These are phyloP conservation scores for Fusarium illudens DNA, from an alignment of 2,329 filamentous ascomycete species.

Conservation along the genomic window DNA sequence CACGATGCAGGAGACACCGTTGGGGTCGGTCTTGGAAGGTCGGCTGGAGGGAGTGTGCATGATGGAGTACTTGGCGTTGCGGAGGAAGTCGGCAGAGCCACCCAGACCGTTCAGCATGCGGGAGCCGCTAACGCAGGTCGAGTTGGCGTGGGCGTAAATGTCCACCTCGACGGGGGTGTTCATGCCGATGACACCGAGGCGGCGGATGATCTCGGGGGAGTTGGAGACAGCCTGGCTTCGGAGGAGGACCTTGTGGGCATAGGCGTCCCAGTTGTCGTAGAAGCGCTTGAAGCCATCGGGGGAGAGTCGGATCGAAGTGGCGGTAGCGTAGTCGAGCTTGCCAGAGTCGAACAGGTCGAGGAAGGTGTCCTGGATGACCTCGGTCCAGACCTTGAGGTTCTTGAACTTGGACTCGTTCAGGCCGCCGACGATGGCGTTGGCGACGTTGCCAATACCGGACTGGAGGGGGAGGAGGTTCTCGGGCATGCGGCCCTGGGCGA, in stretches of 20 bases:
- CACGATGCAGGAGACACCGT: conserved; percentile 87
- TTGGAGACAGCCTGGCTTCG: conserved; percentile 90
- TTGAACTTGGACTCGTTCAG: conserved; percentile 83
- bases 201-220: conserved; percentile 88
- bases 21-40: conserved; percentile 82
- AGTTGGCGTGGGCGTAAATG: conserved; percentile 94
- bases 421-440: conserved; percentile 89
- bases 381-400: conserved; percentile 92
- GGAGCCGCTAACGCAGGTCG: conserved; percentile 86
- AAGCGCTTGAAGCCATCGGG: conserved; percentile 91
- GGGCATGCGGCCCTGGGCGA: conserved; percentile 78
- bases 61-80: conserved; percentile 83
- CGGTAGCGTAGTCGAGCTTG: conserved; percentile 87
- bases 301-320: conserved; percentile 89
- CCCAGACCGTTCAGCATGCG: conserved; percentile 89
- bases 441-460: conserved; percentile 91
- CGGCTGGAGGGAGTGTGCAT: conserved; percentile 91
- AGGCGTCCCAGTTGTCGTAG: conserved; percentile 84
- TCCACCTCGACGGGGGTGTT: conserved; percentile 95
- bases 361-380: conserved; percentile 93
- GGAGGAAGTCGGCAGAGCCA: conserved; percentile 83
- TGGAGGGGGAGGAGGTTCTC: conserved; percentile 81
- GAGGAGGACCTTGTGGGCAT: conserved; percentile 83
- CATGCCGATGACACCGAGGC: conserved; percentile 90
- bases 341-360: conserved; percentile 91